Conservation (phyloP, 2,329 filamentous ascomycete genomes). For the Daldinia eschscholtzii region DNA sequence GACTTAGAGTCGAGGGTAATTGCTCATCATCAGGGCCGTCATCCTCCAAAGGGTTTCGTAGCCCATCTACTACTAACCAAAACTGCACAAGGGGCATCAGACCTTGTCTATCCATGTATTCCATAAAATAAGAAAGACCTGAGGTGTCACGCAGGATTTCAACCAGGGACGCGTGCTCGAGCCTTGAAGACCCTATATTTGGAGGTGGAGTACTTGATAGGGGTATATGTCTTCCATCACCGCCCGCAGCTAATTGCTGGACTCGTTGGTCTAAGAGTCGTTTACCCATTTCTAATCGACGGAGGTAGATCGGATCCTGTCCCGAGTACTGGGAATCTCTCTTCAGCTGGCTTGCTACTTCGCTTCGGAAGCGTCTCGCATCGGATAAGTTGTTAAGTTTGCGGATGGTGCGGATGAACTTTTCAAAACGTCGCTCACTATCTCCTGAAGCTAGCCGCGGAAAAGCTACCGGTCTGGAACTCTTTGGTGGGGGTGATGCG, state of each 20-base stretch:
- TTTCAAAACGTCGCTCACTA: conserved; percentile 92
- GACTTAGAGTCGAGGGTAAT: conserved; percentile 69
- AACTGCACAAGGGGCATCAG: conserved; percentile 94
- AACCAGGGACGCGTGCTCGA: conserved; percentile 81
- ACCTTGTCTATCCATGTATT: conserved; percentile 94
- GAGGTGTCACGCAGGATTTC: conserved; percentile 92
- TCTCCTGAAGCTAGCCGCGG: conserved; percentile 85
- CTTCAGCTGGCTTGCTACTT: conserved; percentile 92
- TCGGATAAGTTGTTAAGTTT: conserved; percentile 93
- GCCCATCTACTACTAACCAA: conserved; percentile 97
- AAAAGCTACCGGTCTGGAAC: conserved; percentile 74
- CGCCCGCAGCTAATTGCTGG: conserved; percentile 79
- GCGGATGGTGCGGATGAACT: conserved; percentile 89
- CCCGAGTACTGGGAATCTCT: conserved; percentile 82
- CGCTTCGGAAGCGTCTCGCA: conserved; percentile 89
- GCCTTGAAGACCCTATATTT: conserved; percentile 64
- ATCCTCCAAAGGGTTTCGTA: conserved; percentile 93
- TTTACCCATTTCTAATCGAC: conserved; percentile 92
- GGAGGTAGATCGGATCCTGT: conserved; percentile 87
- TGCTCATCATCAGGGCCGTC: conserved; percentile 77
- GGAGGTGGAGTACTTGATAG: conserved; percentile 51
- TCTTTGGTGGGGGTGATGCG: conserved; percentile 81
- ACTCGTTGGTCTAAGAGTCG: conserved; percentile 91
- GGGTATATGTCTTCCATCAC: conserved; percentile 60
- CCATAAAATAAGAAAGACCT: conserved; percentile 98